Evolutionary conservation across 352 stramenopile species (phyloP), one percentile per base, ranked within the genome.

Genomic region (Globisporangium radiosum): DNA sequence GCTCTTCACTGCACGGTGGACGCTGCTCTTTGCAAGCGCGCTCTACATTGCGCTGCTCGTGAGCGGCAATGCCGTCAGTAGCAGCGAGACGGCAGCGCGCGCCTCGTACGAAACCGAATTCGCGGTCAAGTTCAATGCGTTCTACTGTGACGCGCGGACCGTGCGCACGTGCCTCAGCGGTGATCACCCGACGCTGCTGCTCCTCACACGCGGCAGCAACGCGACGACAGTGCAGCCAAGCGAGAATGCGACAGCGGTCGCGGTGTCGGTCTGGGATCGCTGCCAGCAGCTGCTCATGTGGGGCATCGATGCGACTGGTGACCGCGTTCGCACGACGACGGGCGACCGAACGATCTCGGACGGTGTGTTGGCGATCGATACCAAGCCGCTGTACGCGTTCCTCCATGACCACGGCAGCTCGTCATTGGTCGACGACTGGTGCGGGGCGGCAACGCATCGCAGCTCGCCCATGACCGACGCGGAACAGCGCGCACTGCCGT

Each of bases 41-140:
- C 5, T 59, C 68, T 53, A 61, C 39, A 3, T 55, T 7, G 17
- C 47, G 7, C 38, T 61, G 13, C 38, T 61, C 47, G 33, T 37
- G 10, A 19, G 45, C 15, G 56, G 56, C 5, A 53, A 61, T n/a
- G 43, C 8, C 5, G 14, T 63, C 42, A 39, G 43, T 33, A 39
- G n/a, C 3, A 50, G 17, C 7, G 49, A 63, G 3, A 38, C 25
- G 3, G 17, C 50, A 36, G 52, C 39, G 50, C 49, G 50, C 15
- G 10, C n/a, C 9, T n/a, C 42, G 7, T 38, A 19, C 36, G 51
- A 52, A 4, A 36, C 49, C 1, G 50, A 57, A 37, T 63, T 63
- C 19, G 50, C 43, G n/a, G 37, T 15, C 57, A 56, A 49, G 43
- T 57, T 63, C 43, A 63, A 63, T 17, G 13, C 38, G 44, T 54